A percentile compares a stretch with the other conserved stretches of the same genome.
Conservation (phyloP, 805 yeast species). For the Ogataea allantospora region DNA sequence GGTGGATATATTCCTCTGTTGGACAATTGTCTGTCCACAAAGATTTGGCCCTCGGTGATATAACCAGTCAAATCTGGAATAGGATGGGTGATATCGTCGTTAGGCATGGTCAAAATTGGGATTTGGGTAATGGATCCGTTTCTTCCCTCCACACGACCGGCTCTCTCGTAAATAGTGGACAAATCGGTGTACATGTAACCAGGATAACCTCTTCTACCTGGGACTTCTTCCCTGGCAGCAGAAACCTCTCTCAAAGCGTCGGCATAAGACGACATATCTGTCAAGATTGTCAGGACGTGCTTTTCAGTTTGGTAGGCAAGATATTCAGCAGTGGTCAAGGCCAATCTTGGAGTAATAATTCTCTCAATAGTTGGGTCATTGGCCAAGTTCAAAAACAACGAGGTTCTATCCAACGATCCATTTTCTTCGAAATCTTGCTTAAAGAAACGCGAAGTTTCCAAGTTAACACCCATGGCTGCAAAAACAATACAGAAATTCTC, state of each 20-base stretch:
- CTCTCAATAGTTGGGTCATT: slow-evolving; percentile 99
- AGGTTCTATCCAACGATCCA: slow-evolving; percentile 97
- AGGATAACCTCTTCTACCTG: slow-evolving; percentile 99
- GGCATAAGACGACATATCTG: slow-evolving; percentile 99
- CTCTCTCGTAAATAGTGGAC: slow-evolving; percentile 98
- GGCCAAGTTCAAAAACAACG: slow-evolving; percentile 94
- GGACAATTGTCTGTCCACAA: slow-evolving; percentile 91
- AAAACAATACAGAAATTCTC: slow-evolving; percentile 98
- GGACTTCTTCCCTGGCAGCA: slow-evolving; percentile 99
- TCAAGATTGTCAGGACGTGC: slow-evolving; percentile 95
- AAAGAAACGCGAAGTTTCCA: slow-evolving; percentile 97
- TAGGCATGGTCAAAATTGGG: slow-evolving; percentile 99
- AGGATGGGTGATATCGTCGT: slow-evolving; percentile 99
- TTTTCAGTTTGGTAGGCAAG: slow-evolving; percentile 99
- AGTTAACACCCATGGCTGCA: slow-evolving; percentile 99
- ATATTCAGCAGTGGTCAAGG: slow-evolving; percentile 97
- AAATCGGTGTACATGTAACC: slow-evolving; percentile 99
- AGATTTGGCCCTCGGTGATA: slow-evolving; percentile 98
- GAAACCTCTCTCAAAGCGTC: slow-evolving; percentile 99
- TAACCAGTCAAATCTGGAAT: slow-evolving; percentile 99
- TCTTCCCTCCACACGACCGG: slow-evolving; percentile 99
- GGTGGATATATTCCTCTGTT: slow-evolving; percentile 99
- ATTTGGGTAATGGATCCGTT: slow-evolving; percentile 99
- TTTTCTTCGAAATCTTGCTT: slow-evolving; percentile 99
- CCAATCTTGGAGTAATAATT: slow-evolving; percentile 98